Base-by-base conservation (phyloP, 1,284 basidiomycete genomes). In the Naganishia sp. region DNA sequence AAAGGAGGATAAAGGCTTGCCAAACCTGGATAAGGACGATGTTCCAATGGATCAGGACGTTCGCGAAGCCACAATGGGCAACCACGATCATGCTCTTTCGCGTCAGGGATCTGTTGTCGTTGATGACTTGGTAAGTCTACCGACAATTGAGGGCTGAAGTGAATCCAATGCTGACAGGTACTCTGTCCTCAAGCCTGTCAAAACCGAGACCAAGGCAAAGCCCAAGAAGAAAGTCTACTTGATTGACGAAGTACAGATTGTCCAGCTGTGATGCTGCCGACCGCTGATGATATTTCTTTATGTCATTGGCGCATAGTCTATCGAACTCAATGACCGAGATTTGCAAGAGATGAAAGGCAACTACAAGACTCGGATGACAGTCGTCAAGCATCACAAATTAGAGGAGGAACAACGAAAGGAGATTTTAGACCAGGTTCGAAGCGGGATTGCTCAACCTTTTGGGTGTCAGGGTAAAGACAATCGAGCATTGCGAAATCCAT, bases 341-440 rank as follows among this genome's bases (percentile, higher is more conserved):
- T 28, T 51, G 18, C 32, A 41, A 28, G 45, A 10, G 32, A 65
- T 65, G 63, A 55, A 56, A 35, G 41, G 32, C 28, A 57, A 55
- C 55, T 65, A 63, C 45, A 55, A 53, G 51, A 46, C 25, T 43
- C 61, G 61, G 18, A 63, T 63, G 61, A 32, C 39, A 2, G 39
- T 45, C 28, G 42, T 41, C 10, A 42, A 41, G 15, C 31, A 54
- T 31, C 51, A 63, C 15, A 55, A 45, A 45, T 28, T 53, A 2
- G 28, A 13, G 13, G 43, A 63, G 15, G 61, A 53, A 21, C 39
- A 35, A 41, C 50, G 45, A 18, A 63, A 54, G 32, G 47, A 53
- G n/a, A 51, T 41, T 5, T 21, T 63, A 18, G 39, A 54, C 6
- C 39, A 3, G 3, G 61, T 51, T 61, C 58, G 58, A 28, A 42